Conservation (phyloP, 805 yeast genomes). For the Cyberlindnera sargentensis region DNA sequence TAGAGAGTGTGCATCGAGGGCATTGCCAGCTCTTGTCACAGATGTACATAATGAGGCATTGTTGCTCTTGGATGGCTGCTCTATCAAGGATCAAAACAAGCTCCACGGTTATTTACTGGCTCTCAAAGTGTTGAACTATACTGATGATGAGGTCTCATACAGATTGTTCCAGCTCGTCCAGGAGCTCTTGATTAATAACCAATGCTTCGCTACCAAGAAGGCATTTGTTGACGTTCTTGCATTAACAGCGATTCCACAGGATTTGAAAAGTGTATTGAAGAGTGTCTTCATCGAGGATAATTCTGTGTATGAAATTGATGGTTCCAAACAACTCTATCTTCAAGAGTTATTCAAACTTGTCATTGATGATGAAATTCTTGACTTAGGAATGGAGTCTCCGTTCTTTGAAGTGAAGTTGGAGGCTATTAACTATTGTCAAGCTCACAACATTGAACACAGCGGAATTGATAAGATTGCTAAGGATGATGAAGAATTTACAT, state of each 20-base stretch:
- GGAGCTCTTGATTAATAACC: conserved; percentile 17
- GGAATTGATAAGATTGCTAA: conserved; percentile 18
- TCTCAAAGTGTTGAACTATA: conserved; percentile 27
- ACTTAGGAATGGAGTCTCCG: conserved; percentile 31
- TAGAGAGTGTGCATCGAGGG: conserved; percentile 79
- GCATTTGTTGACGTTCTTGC: conserved; percentile 23
- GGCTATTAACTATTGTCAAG: conserved; percentile 30
- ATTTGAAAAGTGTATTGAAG: conserved; percentile 23
- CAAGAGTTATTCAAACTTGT: conserved; percentile 26
- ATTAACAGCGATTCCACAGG: neutral
- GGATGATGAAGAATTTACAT: conserved; percentile 31
- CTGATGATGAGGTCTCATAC: conserved; percentile 5
- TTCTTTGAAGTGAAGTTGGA: conserved; percentile 39
- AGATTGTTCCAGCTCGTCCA: conserved; percentile 5
- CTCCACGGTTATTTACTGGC: conserved; percentile 59
- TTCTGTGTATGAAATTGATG: conserved; percentile 29
- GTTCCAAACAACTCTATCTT: conserved; percentile 43
- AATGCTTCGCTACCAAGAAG: conserved; percentile 29
- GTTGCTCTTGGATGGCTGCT: conserved; percentile 19
- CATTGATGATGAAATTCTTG: conserved; percentile 21
- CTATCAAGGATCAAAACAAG: conserved; percentile 31
- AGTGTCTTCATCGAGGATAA: conserved; percentile 31
- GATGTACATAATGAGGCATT: conserved; percentile 25
- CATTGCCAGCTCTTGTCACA: conserved; percentile 46
- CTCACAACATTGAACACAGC: conserved; percentile 1